Conservation (phyloP, 1,284 basidiomycete genomes). For the Leccinum pachyderme region DNA sequence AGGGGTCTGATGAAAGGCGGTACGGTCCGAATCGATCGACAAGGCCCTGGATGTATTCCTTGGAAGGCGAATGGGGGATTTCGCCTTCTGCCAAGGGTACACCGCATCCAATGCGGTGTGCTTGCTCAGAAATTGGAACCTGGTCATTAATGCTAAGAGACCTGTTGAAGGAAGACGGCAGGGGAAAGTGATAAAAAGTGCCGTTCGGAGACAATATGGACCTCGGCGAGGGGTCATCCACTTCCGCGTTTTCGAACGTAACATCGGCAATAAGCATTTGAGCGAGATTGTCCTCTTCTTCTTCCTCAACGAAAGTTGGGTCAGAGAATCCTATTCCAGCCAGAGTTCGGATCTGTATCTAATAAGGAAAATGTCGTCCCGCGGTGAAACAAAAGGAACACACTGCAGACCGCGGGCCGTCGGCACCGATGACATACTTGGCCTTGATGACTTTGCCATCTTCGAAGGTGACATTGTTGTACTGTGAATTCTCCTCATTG, state of each 20-base stretch:
- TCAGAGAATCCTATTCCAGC: slow-evolving; percentile 20
- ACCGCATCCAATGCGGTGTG: slow-evolving; percentile 37
- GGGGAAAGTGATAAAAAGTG: slow-evolving; percentile 16
- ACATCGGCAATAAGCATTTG: slow-evolving; percentile 20
- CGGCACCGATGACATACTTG: slow-evolving; percentile 33
- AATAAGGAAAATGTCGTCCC: not conserved
- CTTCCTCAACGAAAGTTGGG: slow-evolving; percentile 2
- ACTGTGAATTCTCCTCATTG: slow-evolving; percentile 17
- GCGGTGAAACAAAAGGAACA: slow-evolving; percentile 27
- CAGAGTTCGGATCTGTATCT: slow-evolving; percentile 18
- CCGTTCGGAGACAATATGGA: slow-evolving; percentile 21
- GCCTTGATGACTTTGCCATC: slow-evolving; percentile 45
- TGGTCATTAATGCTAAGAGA: slow-evolving; percentile 3
- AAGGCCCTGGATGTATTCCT: not conserved
- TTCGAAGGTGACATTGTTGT: slow-evolving; percentile 48
- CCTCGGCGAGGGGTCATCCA: not conserved
- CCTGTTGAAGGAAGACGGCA: slow-evolving; percentile 29
- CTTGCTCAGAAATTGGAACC: slow-evolving; percentile 1
- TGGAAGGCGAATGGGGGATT: slow-evolving; percentile 32
- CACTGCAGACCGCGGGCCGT: slow-evolving; percentile 41
- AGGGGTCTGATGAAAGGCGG: no score
- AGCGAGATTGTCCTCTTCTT: slow-evolving; percentile 7
- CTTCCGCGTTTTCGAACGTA: not conserved
- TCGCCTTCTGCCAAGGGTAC: slow-evolving; percentile 27
- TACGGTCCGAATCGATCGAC: no score